Conservation (phyloP, 805 yeast genomes). For the Hanseniaspora guilliermondii region DNA sequence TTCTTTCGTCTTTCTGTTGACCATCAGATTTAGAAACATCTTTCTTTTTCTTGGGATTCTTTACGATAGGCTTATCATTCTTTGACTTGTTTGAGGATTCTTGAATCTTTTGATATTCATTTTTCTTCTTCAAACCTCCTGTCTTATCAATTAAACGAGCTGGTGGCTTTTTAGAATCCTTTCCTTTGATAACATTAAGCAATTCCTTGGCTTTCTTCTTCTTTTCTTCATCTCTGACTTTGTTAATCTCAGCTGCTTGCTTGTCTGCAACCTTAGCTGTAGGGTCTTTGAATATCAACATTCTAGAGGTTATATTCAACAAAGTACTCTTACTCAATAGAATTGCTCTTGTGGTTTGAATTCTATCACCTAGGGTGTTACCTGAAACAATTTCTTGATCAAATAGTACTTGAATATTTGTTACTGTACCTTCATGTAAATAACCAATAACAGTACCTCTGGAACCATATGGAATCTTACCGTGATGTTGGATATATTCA, state of each 20-base stretch:
- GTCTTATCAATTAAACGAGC: background rate
- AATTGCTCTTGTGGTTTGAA: slow-evolving; percentile 68
- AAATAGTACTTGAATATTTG: slow-evolving; percentile 65
- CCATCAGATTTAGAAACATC: background rate
- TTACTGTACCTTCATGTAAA: slow-evolving; percentile 39
- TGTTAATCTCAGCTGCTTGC: slow-evolving; percentile 21
- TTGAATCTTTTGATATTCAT: background rate
- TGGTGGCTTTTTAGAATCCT: slow-evolving; percentile 14
- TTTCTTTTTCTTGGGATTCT: background rate
- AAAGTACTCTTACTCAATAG: slow-evolving; percentile 71
- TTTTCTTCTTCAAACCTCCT: slow-evolving; percentile 14
- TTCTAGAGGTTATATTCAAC: slow-evolving; percentile 62
- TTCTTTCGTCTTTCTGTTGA: background rate
- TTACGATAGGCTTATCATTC: background rate
- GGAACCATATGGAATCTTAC: slow-evolving; percentile 75
- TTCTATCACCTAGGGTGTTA: slow-evolving; percentile 63
- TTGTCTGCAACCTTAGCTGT: slow-evolving; percentile 25
- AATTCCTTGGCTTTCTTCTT: slow-evolving; percentile 33
- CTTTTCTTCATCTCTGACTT: slow-evolving; percentile 22
- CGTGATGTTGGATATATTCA: slow-evolving; percentile 68
- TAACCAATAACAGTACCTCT: slow-evolving; percentile 86
- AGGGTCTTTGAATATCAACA: slow-evolving; percentile 60
- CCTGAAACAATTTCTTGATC: slow-evolving; percentile 78
- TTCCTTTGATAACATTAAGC: slow-evolving; percentile 34
- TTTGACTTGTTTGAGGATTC: background rate